These are phyloP conservation scores for Epichloe scottii DNA, from an alignment of 2,329 filamentous ascomycete genomes.

Conservation along the genomic window DNA sequence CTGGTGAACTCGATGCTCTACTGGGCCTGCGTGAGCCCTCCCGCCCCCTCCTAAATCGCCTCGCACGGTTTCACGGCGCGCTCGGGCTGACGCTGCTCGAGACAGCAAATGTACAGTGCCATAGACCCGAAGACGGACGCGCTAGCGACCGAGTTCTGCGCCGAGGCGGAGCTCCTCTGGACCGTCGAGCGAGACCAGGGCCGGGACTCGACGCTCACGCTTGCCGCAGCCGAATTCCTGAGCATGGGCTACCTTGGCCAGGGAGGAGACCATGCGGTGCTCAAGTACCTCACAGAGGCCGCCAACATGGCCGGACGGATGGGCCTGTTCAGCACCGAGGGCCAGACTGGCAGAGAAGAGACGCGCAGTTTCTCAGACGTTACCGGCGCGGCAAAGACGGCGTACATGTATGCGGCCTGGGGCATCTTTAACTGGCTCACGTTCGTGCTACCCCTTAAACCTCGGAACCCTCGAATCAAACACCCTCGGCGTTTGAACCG, in stretches of 20 bases:
- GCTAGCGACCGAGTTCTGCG: slow-evolving; percentile 12
- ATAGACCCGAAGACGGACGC: slow-evolving; percentile 15
- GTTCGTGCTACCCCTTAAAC: slow-evolving; percentile 11
- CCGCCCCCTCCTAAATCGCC: no score
- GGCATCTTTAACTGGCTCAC: slow-evolving; percentile 21
- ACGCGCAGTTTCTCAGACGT: slow-evolving; percentile 1
- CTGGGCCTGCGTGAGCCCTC: slow-evolving; percentile 19
- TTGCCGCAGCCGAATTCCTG: slow-evolving; percentile 19
- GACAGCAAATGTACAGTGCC: slow-evolving; percentile 23
- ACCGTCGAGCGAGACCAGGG: slow-evolving; percentile 8
- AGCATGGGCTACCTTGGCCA: slow-evolving; percentile 19
- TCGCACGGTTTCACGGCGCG: no score
- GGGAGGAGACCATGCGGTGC: slow-evolving; percentile 17
- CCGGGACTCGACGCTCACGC: slow-evolving; percentile 12
- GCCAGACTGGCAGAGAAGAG: not conserved
- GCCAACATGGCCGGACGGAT: slow-evolving; percentile 16
- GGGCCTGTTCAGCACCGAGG: slow-evolving; percentile 12
- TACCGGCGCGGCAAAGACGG: slow-evolving; percentile 8
- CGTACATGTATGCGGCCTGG: slow-evolving; percentile 11
- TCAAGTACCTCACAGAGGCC: slow-evolving; percentile 14
- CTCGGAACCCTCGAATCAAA: no score
- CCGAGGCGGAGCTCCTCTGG: slow-evolving; percentile 17
- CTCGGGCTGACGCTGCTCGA: not conserved
- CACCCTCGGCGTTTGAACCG: no score
- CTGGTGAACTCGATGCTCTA: slow-evolving; percentile 23